Base-by-base conservation (phyloP, 768 basidiomycete species). In the Leccinellum luteum region DNA sequence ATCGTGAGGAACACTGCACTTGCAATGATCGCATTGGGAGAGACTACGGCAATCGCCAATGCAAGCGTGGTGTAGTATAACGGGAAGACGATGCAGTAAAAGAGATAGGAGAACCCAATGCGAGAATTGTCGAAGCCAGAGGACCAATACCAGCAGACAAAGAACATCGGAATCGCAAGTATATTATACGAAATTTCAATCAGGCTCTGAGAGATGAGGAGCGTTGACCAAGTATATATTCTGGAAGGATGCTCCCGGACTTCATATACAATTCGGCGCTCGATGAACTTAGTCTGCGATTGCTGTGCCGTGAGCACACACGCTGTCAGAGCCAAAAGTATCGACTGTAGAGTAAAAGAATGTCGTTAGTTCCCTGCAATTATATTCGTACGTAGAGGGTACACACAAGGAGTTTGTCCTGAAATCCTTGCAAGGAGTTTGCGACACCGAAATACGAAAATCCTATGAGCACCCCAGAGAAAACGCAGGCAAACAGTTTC, bases 201-300 rank as follows among this genome's bases (percentile, higher is more conserved):
- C 13, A 85, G 57, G 23, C 85, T 69, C 61, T 81, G 80, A 0
- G 84, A 75, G 1, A 81, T 78, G n/a, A 84, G 59, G 31, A 85
- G 71, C 0, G 83, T 81, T 0, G 81, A 77, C 85, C 85, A 87
- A 61, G 75, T 75, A 67, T 86, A 88, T 78, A 83, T 86, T 47
- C 79, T 74, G 48, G 82, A 83, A 0, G 85, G 82, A 5, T 81
- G 76, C 69, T 89, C 86, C 41, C 86, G 79, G 51, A 85, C 77
- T 61, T 86, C 83, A 60, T 85, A 87, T 32, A 89, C 72, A 6
- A 68, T 75, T 25, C 85, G 80, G 61, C 79, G 78, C 9, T 73
- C 69, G 52, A 88, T 76, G 72, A 81, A 86, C 34, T 79, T 80
- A 9, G 81, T 75, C 65, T 85, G 85, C 1, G 86, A 72, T 64